These are phyloP conservation scores for Ramaria rubella DNA, from an alignment of 768 basidiomycete genomes.

Conservation along the genomic window DNA sequence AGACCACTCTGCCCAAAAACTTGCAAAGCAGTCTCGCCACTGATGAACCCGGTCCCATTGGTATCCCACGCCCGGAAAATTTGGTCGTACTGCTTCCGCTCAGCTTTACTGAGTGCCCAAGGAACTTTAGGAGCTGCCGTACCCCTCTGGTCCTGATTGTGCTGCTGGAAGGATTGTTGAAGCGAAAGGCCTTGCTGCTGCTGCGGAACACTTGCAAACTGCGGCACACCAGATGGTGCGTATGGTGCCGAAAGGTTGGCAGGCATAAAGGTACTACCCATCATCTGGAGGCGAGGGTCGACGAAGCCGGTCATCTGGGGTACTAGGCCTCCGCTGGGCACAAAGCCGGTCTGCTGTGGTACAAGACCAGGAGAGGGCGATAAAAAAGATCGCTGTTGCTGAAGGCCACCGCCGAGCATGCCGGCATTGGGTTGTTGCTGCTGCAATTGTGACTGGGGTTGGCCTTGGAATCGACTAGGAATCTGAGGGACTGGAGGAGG, in stretches of 20 bases:
- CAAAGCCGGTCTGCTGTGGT: conserved; percentile 55
- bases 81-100: conserved; percentile 94
- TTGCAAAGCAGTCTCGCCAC: conserved; percentile 75
- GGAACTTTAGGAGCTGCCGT: conserved; percentile 61
- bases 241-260: conserved; percentile 55
- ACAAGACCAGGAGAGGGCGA: conserved; percentile 49
- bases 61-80: conserved; percentile 98
- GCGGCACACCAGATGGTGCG: conserved; percentile 52
- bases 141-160: conserved; percentile 69
- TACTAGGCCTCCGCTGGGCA: conserved; percentile 40
- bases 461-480: conserved; percentile 55
- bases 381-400: conserved; percentile 44
- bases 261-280: conserved; percentile 92
- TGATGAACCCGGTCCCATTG: conserved; percentile 75
- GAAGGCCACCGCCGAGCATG: conserved; percentile 16
- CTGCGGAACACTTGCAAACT: conserved; percentile 42
- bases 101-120: conserved; percentile 81
- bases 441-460: conserved; percentile 26
- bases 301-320: conserved; percentile 75
- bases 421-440: conserved; percentile 17
- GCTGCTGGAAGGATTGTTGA: conserved; percentile 82
- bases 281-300: conserved; percentile 80
- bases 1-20: conserved; percentile 94
- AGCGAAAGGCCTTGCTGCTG: conserved; percentile 59
- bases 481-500: conserved; percentile 58